phyloP scores from a whole-genome alignment of 306 rosid species.

The Prinsepia uniflora region DNA sequence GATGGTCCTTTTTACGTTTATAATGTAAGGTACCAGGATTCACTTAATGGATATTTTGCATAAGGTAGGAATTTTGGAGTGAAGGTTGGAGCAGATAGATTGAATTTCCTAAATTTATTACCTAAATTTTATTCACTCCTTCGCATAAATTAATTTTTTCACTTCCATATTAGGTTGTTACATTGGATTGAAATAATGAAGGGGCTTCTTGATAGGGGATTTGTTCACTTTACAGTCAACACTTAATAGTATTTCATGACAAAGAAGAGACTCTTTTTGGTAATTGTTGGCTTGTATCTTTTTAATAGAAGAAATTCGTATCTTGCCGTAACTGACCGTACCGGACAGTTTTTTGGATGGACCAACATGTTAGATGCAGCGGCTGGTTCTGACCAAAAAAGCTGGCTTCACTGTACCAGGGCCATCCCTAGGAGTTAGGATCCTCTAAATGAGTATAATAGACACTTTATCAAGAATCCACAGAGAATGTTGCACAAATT shows the following conservation, averaged over 20 bases:
- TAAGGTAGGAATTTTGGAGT: neutral
- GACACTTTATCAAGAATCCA: neutral
- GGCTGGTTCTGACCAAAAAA: neutral
- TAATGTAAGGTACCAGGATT: neutral
- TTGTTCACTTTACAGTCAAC: neutral
- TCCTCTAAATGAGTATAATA: neutral
- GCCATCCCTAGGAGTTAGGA: neutral
- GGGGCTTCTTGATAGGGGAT: neutral
- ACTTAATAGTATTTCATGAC: neutral
- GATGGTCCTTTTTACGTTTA: neutral
- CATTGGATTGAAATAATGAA: neutral
- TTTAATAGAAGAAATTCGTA: neutral
- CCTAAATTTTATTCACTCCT: neutral
- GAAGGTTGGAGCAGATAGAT: neutral
- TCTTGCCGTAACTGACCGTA: neutral
- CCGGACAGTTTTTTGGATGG: neutral
- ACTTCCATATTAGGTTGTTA: neutral
- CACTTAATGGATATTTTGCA: neutral
- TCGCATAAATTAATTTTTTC: neutral
- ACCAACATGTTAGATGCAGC: neutral
- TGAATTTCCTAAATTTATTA: neutral
- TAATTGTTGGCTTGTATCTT: neutral
- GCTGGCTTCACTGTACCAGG: neutral
- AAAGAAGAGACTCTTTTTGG: neutral
- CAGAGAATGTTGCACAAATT: neutral